phyloP scores from a whole-genome alignment of 73 alveolate species.

The Tetrahymena borealis region DNA sequence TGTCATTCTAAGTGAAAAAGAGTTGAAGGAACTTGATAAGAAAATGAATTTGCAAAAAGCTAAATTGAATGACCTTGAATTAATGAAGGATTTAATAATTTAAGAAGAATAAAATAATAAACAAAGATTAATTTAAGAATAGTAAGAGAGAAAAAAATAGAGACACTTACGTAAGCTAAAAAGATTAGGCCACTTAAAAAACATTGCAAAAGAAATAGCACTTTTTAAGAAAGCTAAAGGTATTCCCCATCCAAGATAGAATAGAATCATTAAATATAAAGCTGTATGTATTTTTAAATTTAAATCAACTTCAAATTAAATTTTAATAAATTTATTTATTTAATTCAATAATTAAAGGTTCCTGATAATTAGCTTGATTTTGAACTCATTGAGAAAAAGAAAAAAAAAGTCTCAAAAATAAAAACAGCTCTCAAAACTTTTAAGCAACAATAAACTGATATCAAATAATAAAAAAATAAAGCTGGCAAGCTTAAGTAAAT shows the following conservation, averaged over 20 bases:
- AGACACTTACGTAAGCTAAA: neutral
- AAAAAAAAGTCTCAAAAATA: neutral
- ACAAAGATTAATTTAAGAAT: neutral
- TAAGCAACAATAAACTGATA: neutral
- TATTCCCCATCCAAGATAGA: neutral
- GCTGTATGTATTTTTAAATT: neutral
- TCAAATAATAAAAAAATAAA: neutral
- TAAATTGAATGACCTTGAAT: neutral
- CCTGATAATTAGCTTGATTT: neutral
- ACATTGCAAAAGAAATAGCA: neutral
- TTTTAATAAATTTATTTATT: neutral
- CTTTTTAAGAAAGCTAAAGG: neutral
- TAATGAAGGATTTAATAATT: neutral
- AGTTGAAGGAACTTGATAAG: neutral
- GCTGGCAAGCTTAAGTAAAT: neutral
- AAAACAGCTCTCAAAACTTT: neutral
- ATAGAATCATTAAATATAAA: neutral
- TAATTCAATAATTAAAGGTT: neutral
- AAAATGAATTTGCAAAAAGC: neutral
- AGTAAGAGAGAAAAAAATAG: neutral
- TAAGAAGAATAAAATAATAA: neutral
- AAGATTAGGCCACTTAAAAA: neutral
- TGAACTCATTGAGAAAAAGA: neutral
- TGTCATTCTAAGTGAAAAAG: neutral
- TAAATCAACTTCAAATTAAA: too few species aligned